Conservation (phyloP, 208 protist species). For the Trypanosoma melophagium region DNA sequence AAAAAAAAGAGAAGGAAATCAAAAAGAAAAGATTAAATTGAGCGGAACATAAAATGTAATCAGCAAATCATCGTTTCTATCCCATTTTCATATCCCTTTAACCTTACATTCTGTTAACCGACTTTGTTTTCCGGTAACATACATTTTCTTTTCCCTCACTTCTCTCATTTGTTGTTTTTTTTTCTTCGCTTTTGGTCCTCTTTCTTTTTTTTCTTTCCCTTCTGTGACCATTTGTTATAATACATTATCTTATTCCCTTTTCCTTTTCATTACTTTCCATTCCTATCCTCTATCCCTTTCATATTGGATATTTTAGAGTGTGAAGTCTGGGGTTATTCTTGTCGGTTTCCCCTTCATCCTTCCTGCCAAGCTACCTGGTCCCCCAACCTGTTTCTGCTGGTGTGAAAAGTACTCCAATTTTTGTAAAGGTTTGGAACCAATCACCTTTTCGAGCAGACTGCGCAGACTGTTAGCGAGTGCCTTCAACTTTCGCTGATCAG, state of each 20-base stretch:
- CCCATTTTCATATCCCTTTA: no score
- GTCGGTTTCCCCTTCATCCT: conserved; percentile 55
- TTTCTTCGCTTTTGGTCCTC: neutral
- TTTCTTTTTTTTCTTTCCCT: conserved; percentile 1
- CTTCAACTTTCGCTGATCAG: conserved; percentile 64
- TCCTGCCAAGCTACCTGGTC: conserved; percentile 52
- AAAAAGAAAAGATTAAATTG: conserved; percentile 9
- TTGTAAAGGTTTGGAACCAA: conserved; percentile 73
- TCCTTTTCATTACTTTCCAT: conserved; percentile 16
- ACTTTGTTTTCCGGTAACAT: no score
- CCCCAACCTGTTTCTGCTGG: conserved; percentile 43
- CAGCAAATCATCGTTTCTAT: no score
- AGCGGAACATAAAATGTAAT: neutral
- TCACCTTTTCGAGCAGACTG: conserved; percentile 59
- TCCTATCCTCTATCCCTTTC: neutral
- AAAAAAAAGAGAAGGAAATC: neutral
- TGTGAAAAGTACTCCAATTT: conserved; percentile 87
- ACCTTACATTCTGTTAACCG: no score
- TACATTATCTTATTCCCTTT: neutral
- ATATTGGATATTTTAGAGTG: conserved; percentile 7
- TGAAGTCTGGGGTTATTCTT: conserved; percentile 27
- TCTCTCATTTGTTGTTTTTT: no score
- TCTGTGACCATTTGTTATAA: neutral
- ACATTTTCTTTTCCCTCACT: no score
- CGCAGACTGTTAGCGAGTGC: conserved; percentile 62